These are phyloP conservation scores for Ligustrum vulgare DNA, from an alignment of 257 asterid genomes.

Conservation along the genomic window DNA sequence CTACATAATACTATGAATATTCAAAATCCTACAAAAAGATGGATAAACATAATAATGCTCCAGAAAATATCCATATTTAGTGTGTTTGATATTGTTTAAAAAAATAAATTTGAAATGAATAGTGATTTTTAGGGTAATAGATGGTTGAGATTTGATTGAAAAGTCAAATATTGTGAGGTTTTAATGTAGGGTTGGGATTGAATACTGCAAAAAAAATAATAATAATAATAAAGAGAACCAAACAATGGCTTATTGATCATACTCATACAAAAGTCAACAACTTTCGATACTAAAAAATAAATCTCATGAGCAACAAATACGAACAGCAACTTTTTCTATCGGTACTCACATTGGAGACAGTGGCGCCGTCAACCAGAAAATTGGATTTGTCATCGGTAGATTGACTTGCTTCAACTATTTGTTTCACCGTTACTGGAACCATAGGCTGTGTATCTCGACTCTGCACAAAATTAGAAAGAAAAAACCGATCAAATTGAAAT, in stretches of 20 bases:
- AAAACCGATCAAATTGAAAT: background rate
- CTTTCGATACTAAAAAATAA: background rate
- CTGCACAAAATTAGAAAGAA: constrained; percentile 28
- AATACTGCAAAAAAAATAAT: too few species aligned
- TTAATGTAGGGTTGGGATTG: too few species aligned
- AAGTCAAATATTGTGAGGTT: too few species aligned
- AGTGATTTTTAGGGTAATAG: too few species aligned
- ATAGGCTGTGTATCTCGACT: constrained; percentile 68
- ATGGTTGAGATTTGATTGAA: too few species aligned
- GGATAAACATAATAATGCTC: background rate
- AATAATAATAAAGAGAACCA: too few species aligned
- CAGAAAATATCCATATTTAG: background rate
- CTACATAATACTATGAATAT: background rate
- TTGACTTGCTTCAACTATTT: constrained; percentile 52
- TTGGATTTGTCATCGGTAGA: constrained; percentile 55
- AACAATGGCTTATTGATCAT: too few species aligned
- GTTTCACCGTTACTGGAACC: constrained; percentile 81
- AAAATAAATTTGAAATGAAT: too few species aligned
- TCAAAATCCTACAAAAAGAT: background rate
- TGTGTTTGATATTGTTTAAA: too few species aligned
- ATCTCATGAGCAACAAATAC: background rate
- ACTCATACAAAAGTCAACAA: background rate
- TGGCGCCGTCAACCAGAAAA: constrained; percentile 56
- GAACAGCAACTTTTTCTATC: background rate
- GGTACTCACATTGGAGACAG: constrained; percentile 57